Conservation (phyloP, 225 moss, liverwort and hornwort genomes). For the Anthoceros angustus region DNA sequence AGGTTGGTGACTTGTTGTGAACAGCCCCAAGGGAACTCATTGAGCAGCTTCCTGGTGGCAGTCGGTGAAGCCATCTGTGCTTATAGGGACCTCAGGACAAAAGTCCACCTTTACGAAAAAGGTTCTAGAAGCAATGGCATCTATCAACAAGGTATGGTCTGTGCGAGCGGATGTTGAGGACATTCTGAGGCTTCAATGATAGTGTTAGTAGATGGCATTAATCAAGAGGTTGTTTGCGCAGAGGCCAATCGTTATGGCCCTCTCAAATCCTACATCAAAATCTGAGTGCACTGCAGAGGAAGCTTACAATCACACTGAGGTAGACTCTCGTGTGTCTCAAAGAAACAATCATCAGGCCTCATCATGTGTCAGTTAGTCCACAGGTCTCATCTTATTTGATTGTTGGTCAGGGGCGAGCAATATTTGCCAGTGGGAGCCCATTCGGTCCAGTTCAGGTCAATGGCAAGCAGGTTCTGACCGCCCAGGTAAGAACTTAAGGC, state of each 20-base stretch:
- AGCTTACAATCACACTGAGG: constrained; percentile 66
- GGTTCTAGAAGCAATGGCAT: not conserved
- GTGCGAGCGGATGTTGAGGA: not conserved
- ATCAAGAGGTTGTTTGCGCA: constrained; percentile 12
- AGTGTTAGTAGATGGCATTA: not conserved
- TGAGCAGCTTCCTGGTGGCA: not conserved
- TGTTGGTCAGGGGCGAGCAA: constrained; percentile 45
- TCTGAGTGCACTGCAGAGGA: constrained; percentile 95
- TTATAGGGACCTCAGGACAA: not conserved
- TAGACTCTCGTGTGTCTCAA: constrained; percentile 5
- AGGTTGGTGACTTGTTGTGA: not conserved
- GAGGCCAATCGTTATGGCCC: constrained; percentile 81
- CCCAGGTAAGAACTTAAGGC: constrained; percentile 32
- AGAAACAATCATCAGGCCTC: not conserved
- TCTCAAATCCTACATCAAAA: constrained; percentile 77
- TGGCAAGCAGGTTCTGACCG: constrained; percentile 45
- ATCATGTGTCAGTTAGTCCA: not conserved
- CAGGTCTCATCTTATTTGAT: not conserved
- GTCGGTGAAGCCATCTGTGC: constrained; percentile 1
- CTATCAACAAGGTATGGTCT: not conserved
- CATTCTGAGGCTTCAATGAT: not conserved
- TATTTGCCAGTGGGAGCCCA: constrained; percentile 93
- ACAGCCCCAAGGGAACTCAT: not conserved
- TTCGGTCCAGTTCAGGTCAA: constrained; percentile 54
- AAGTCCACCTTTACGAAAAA: not conserved